A percentile compares a stretch with the other conserved stretches of the same genome.
Evolutionary conservation across 106 monocot species (phyloP).

Genomic region (Dactylorhiza incarnata): DNA sequence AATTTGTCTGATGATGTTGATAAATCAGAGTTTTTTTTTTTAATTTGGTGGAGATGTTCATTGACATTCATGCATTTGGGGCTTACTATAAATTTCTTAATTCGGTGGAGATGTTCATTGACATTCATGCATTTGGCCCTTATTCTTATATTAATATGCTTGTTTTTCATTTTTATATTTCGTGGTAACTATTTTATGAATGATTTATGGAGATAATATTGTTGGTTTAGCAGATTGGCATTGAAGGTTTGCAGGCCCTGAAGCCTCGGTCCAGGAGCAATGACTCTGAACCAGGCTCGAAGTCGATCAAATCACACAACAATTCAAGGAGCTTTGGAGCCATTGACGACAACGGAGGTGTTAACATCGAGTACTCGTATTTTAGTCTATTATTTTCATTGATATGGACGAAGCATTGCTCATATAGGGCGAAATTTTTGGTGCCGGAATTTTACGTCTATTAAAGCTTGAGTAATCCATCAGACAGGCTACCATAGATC

Average conservation of each 20-base stretch:
- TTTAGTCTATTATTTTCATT: neutral
- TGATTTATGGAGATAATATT: neutral
- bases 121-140: neutral
- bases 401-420: neutral
- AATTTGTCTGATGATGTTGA: too few relatives aligned
- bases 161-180: too few relatives aligned
- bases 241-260: slow-evolving; percentile 85
- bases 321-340: slow-evolving; percentile 6
- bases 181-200: neutral
- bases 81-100: too few relatives aligned
- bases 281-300: slow-evolving; percentile 9
- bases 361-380: slow-evolving; percentile 38
- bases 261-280: slow-evolving; percentile 45
- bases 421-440: neutral
- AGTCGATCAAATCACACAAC: slow-evolving; percentile 5
- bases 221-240: slow-evolving; percentile 44
- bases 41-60: too few relatives aligned
- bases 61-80: too few relatives aligned
- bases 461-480: slow-evolving; percentile 85
- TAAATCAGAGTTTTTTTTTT: too few relatives aligned
- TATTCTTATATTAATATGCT: too few relatives aligned
- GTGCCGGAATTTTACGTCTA: slow-evolving; percentile 69
- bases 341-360: slow-evolving; percentile 29
- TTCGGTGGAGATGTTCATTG: too few relatives aligned
- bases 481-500: slow-evolving; percentile 65